Conservation (phyloP, 1,284 basidiomycete genomes). For the Tylopilus sp. region DNA sequence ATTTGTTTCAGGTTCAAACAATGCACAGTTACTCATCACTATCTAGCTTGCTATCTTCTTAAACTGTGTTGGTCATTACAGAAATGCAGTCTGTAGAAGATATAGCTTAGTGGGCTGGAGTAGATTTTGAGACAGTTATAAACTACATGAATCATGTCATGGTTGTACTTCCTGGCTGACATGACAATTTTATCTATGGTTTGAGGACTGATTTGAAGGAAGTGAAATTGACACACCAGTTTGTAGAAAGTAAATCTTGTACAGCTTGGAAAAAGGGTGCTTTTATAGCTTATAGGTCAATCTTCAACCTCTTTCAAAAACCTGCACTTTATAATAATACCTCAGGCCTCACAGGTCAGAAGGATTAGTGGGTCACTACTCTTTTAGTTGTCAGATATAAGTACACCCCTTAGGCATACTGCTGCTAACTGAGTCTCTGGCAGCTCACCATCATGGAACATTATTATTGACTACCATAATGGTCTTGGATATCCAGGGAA, state of each 20-base stretch:
- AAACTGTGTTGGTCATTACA: not conserved
- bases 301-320: not conserved
- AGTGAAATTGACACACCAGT: not conserved
- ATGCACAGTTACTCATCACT: too few species aligned
- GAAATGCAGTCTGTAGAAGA: not conserved
- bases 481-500: not conserved
- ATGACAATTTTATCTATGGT: not conserved
- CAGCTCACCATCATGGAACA: not conserved
- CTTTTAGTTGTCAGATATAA: not conserved
- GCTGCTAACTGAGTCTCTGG: too few species aligned
- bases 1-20: too few species aligned
- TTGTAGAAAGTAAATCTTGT: not conserved
- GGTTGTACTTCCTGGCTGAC: not conserved
- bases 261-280: not conserved
- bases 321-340: not conserved
- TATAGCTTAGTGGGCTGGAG: not conserved
- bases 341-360: not conserved
- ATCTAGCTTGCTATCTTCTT: not conserved
- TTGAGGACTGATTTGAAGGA: not conserved
- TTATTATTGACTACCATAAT: not conserved
- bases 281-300: not conserved
- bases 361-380: not conserved
- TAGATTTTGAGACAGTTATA: not conserved
- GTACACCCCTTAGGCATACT: not conserved
- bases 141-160: not conserved